Base-by-base conservation (phyloP, 352 stramenopile genomes). In the Globisporangium cederbergense region DNA sequence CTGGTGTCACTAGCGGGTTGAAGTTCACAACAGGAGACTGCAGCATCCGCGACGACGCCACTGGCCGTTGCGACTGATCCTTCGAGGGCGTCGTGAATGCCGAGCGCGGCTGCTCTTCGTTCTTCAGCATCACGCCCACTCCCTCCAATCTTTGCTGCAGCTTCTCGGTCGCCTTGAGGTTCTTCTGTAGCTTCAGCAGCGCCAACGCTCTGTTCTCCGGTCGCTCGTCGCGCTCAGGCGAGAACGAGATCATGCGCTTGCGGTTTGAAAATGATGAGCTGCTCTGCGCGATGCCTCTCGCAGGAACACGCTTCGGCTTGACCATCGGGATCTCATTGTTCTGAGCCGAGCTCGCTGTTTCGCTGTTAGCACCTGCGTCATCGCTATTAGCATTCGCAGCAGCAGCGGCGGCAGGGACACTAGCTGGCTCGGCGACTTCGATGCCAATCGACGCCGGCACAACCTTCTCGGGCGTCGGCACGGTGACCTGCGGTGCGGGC, bases 231-330 rank as follows among this genome's bases (percentile, higher is more conserved):
- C 80, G 78, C 59, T 89, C 80, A 2, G 83, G 82, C 0, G 83
- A 91, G 66, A 90, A 91, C 5, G 83, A 91, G 47, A 91, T 91
- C 83, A 91, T 91, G 52, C 83, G 83, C 64, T 91, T 91, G 52
- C 83, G 74, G 28, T 75, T 83, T 4, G 78, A 83, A 18, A 79
- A 75, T 4, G 74, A 86, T n/a, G 82, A 89, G 30, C 80, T 79
- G 72, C 83, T 91, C 58, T 90, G 83, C 6, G 83, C 83, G 40
- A 91, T 90, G 4, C 78, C 75, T 5, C 83, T 69, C 11, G 72
- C 65, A 14, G 83, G 70, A 28, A 66, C 66, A 50, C 60, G 40
- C 36, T 71, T 68, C 14, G 51, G 51, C 51, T 50, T 54, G 47
- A 51, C 28, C 36, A 46, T 47, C 32, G 50, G 60, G 9, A 47